Conservation (phyloP, 2,329 filamentous ascomycete genomes). For the Hymenoscyphus fraxineus region DNA sequence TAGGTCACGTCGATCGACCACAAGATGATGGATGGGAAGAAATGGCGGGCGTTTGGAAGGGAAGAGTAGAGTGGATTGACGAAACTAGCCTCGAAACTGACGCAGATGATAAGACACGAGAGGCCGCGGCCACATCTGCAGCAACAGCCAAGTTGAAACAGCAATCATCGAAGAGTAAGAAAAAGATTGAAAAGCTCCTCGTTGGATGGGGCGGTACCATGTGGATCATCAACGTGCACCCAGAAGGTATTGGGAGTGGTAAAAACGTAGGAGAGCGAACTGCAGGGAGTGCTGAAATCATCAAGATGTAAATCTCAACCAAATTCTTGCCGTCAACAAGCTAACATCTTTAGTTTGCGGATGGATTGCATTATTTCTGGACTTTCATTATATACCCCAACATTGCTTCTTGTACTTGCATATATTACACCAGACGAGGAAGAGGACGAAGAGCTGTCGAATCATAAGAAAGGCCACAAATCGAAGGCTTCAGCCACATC, state of each 20-base stretch:
- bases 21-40: conserved; percentile 87
- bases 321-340: neutral
- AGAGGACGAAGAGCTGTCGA: conserved; percentile 36
- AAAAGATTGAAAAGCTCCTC: conserved; percentile 70
- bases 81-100: conserved; percentile 74
- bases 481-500: conserved; percentile 43
- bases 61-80: conserved; percentile 88
- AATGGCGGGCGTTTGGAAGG: conserved; percentile 95
- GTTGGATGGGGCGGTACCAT: conserved; percentile 96
- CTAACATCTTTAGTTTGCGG: conserved; percentile 60
- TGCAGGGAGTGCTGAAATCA: conserved; percentile 80
- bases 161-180: conserved; percentile 45
- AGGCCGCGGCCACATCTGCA: conserved; percentile 38
- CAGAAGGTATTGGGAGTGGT: conserved; percentile 63
- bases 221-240: conserved; percentile 90
- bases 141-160: conserved; percentile 47
- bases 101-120: conserved; percentile 46
- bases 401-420: conserved; percentile 83
- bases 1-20: conserved; percentile 87
- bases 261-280: conserved; percentile 66
- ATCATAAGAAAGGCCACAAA: conserved; percentile 36
- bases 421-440: conserved; percentile 75
- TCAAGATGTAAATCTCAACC: conserved; percentile 72
- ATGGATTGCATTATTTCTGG: conserved; percentile 98
- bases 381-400: conserved; percentile 93